These are phyloP conservation scores for Termitomyces sp. DNA, from an alignment of 768 basidiomycete genomes.

Conservation along the genomic window DNA sequence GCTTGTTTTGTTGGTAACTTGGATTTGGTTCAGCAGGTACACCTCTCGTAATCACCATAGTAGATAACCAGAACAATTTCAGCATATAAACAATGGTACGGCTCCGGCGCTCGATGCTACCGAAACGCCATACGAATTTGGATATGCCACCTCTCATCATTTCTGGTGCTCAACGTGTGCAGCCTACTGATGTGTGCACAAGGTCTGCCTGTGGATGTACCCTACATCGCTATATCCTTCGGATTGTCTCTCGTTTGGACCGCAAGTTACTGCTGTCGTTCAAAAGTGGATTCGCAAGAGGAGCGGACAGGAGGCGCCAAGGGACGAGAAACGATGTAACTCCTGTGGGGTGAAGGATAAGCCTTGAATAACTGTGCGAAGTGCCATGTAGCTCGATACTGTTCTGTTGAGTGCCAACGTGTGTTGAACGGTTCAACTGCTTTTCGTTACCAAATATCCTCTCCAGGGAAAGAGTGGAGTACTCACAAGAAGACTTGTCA, in stretches of 20 bases:
- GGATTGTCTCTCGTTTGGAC: conserved; percentile 30
- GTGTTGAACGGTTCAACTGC: conserved; percentile 13
- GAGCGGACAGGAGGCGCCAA: conserved; percentile 34
- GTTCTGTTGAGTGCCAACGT: conserved; percentile 53
- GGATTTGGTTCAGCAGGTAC: conserved; percentile 15
- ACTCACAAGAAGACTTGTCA: conserved; percentile 42
- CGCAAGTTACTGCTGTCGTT: conserved; percentile 37
- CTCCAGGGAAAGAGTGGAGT: conserved; percentile 42
- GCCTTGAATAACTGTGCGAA: conserved; percentile 35
- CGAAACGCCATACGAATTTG: conserved; percentile 37
- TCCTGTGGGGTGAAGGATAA: conserved; percentile 22
- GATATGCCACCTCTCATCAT: conserved; percentile 36
- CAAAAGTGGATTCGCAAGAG: conserved; percentile 43
- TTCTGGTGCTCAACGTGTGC: conserved; percentile 34
- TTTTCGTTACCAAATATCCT: neutral
- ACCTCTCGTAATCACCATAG: neutral
- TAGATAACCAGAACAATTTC: neutral
- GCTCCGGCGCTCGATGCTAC: conserved; percentile 33
- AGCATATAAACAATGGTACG: neutral
- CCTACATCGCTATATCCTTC: conserved; percentile 38
- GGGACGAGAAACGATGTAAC: conserved; percentile 42
- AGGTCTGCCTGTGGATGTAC: conserved; percentile 33
- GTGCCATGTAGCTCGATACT: conserved; percentile 46
- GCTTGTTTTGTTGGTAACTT: conserved; percentile 23
- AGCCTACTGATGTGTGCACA: conserved; percentile 10